Evolutionary conservation across 2,329 filamentous ascomycete species (phyloP), one percentile per base, ranked within the genome.

Genomic region (Monilinia vaccinii-corymbosi): DNA sequence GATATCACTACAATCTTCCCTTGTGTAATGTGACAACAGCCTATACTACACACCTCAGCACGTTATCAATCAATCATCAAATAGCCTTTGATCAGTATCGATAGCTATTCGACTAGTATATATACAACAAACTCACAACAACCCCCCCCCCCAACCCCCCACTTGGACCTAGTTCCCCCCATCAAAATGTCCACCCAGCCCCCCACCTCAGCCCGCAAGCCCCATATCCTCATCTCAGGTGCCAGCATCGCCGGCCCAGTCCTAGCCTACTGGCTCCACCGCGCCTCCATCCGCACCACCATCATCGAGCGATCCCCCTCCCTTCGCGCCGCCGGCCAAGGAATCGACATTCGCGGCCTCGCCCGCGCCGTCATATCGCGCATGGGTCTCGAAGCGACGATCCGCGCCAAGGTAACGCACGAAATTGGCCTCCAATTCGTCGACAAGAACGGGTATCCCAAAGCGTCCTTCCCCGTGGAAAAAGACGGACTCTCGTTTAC

Each of bases 331-430:
- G 72, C 73, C 0, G 82, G 82, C 0, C 75, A 78, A 11, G 79
- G 82, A 49, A 69, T 85, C 32, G 82, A 85, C 64, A 72, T 85
- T 3, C 76, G 79, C 73, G 72, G 69, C 9, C 66, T 65, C 2
- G 74, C 73, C 2, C 72, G 76, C 5, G 67, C 69, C 1, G 68
- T 76, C 1, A 75, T 76, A 69, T 67, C 71, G 2, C 72, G 69
- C 46, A 76, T 76, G 64, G 73, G 75, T 0, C 73, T 74, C 0
- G 71, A 76, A 67, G 73, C 75, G 46, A 69, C 70, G 0, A 73
- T 76, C n/a, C 70, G 68, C 21, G 68, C 70, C 47, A 73, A 72
- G 38, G 70, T 65, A 1, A 74, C 74, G 1, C 71, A 73, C 1
- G 72, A 81, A 63, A 69, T 76, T 34, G 79, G 79, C 9, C 61